Evolutionary conservation across 2,329 filamentous ascomycete genomes (phyloP).

Genomic region (Aspergillus japonicus): DNA sequence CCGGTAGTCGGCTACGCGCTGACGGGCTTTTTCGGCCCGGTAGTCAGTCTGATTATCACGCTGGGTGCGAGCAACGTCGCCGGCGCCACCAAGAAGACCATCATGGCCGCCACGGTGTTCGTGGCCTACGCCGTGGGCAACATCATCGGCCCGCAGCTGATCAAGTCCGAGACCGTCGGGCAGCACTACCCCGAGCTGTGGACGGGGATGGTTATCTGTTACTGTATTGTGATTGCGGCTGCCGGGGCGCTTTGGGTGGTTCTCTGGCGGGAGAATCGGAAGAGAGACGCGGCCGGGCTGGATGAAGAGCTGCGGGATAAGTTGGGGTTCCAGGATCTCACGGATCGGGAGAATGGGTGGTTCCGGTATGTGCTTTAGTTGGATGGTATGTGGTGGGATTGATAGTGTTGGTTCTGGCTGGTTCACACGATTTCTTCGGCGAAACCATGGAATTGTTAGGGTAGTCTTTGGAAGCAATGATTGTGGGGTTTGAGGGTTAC

Average conservation of each 20-base stretch:
- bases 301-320: slow-evolving; percentile 64
- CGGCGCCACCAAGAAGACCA: slow-evolving; percentile 74
- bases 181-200: slow-evolving; percentile 71
- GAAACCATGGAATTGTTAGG: too few relatives aligned
- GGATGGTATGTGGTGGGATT: too few relatives aligned
- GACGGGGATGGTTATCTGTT: slow-evolving; percentile 67
- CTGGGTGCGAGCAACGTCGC: slow-evolving; percentile 68
- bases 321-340: slow-evolving; percentile 66
- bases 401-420: too few relatives aligned
- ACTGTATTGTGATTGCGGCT: slow-evolving; percentile 64
- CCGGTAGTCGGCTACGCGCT: slow-evolving; percentile 71
- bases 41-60: slow-evolving; percentile 62
- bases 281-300: slow-evolving; percentile 48
- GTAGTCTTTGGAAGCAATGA: too few relatives aligned
- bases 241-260: slow-evolving; percentile 59
- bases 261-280: slow-evolving; percentile 59
- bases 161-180: slow-evolving; percentile 63
- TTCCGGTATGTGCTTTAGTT: slow-evolving; percentile 59
- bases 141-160: slow-evolving; percentile 71
- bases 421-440: too few relatives aligned
- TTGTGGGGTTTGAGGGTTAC: too few relatives aligned
- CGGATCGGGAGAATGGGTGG: slow-evolving; percentile 66
- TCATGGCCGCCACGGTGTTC: slow-evolving; percentile 72
- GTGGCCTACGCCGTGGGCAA: slow-evolving; percentile 75
- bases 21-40: slow-evolving; percentile 70